Evolutionary conservation across 2,329 filamentous ascomycete species (phyloP).

Genomic region (Dactylonectria macrodidyma): DNA sequence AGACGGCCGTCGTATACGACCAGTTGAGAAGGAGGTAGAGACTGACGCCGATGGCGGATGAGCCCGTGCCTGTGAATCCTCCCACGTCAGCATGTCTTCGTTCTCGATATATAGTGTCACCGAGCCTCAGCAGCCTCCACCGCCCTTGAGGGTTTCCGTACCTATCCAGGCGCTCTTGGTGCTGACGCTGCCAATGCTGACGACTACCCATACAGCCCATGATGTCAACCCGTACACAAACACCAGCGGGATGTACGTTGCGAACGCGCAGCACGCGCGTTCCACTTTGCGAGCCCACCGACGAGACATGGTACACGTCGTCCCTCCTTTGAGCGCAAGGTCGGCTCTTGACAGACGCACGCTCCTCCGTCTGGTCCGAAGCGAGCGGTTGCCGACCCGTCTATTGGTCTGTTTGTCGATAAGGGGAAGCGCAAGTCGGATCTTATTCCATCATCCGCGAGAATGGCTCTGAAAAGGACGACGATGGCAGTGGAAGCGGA

Average conservation of each 20-base stretch:
- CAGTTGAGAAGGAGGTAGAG: slow-evolving; percentile 87
- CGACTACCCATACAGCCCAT: slow-evolving; percentile 93
- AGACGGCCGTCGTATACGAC: slow-evolving; percentile 94
- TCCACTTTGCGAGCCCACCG: slow-evolving; percentile 80
- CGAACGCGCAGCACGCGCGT: slow-evolving; percentile 84
- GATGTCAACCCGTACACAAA: slow-evolving; percentile 94
- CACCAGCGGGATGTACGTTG: slow-evolving; percentile 87
- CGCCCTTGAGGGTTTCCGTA: slow-evolving; percentile 52
- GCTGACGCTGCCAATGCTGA: slow-evolving; percentile 76
- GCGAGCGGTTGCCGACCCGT: background rate
- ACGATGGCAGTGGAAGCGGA: background rate
- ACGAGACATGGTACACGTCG: slow-evolving; percentile 62
- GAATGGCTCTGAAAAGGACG: background rate
- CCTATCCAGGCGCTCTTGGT: slow-evolving; percentile 70
- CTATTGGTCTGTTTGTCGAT: background rate
- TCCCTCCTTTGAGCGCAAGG: slow-evolving; percentile 3
- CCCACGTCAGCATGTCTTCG: slow-evolving; percentile 24
- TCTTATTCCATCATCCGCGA: slow-evolving; percentile 1
- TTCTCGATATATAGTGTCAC: background rate
- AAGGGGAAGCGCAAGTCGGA: background rate
- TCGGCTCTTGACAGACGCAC: background rate
- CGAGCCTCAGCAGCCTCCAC: background rate
- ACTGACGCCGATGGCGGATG: slow-evolving; percentile 75
- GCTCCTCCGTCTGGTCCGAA: slow-evolving; percentile 4
- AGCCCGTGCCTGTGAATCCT: slow-evolving; percentile 61